Evolutionary conservation across 1,284 basidiomycete species (phyloP).

Genomic region (Peniophora sp.): DNA sequence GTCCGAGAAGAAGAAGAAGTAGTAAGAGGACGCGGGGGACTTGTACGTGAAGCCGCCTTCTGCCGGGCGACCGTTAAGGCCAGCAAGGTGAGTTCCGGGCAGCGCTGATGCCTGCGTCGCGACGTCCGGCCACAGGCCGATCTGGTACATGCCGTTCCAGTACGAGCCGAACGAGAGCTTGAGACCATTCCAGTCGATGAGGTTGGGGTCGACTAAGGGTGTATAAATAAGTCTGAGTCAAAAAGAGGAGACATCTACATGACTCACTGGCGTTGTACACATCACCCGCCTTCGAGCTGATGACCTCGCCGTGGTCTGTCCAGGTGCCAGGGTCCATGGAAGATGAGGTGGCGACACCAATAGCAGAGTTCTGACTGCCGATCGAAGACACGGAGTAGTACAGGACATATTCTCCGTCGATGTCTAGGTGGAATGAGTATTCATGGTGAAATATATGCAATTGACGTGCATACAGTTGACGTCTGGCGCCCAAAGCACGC

Average conservation of each 20-base stretch:
- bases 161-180: background rate
- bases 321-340: slow-evolving; percentile 27
- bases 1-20: background rate
- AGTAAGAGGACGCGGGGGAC: background rate
- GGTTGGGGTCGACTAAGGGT: slow-evolving; percentile 7
- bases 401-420: slow-evolving; percentile 16
- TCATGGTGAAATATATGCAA: no score
- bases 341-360: slow-evolving; percentile 24
- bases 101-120: background rate
- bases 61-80: background rate
- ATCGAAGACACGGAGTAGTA: slow-evolving; percentile 26
- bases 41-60: background rate
- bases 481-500: slow-evolving; percentile 17
- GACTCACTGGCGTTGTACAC: slow-evolving; percentile 22
- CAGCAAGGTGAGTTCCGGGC: background rate
- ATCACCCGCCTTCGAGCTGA: slow-evolving; percentile 19
- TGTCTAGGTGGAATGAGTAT: no score
- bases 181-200: background rate
- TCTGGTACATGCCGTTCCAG: background rate
- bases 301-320: slow-evolving; percentile 26
- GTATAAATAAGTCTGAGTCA: no score
- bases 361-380: slow-evolving; percentile 25
- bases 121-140: background rate
- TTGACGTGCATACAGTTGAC: no score
- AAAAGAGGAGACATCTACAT: no score